Evolutionary conservation across 176 grass and related monocot species (phyloP).

Genomic region (Oryza australiensis): DNA sequence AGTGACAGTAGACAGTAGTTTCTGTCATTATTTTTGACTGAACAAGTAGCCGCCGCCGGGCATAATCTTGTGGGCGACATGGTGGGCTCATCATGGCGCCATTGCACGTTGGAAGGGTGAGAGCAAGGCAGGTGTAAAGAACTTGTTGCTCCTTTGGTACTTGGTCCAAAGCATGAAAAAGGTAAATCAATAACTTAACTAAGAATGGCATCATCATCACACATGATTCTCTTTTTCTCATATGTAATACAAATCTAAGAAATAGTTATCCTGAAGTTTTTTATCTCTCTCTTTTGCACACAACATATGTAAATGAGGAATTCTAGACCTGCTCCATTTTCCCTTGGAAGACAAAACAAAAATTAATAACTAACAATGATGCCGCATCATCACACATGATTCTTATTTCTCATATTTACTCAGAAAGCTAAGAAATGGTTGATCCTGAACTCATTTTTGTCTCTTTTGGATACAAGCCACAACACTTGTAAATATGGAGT

Average conservation of each 20-base stretch:
- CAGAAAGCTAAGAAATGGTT: neutral
- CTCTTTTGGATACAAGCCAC: neutral
- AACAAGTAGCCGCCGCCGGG: neutral
- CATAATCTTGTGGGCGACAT: constrained; percentile 30
- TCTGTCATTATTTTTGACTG: neutral
- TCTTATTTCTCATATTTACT: neutral
- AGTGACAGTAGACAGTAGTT: neutral
- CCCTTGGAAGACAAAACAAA: too few species aligned
- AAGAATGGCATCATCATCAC: neutral
- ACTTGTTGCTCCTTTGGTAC: neutral
- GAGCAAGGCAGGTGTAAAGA: constrained; percentile 19
- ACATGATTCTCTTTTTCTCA: neutral
- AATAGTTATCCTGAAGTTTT: too few species aligned
- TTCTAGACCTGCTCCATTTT: too few species aligned
- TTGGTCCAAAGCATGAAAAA: constrained; percentile 15
- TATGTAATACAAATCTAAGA: too few species aligned
- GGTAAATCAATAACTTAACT: neutral
- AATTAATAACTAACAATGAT: too few species aligned
- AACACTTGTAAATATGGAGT: neutral
- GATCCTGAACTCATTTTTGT: too few species aligned
- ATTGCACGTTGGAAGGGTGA: constrained; percentile 38
- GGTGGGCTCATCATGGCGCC: neutral
- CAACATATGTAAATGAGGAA: too few species aligned
- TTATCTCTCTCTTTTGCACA: too few species aligned
- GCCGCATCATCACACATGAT: too few species aligned